Evolutionary conservation across 2,329 filamentous ascomycete species (phyloP).

Genomic region (Alternaria viburni): DNA sequence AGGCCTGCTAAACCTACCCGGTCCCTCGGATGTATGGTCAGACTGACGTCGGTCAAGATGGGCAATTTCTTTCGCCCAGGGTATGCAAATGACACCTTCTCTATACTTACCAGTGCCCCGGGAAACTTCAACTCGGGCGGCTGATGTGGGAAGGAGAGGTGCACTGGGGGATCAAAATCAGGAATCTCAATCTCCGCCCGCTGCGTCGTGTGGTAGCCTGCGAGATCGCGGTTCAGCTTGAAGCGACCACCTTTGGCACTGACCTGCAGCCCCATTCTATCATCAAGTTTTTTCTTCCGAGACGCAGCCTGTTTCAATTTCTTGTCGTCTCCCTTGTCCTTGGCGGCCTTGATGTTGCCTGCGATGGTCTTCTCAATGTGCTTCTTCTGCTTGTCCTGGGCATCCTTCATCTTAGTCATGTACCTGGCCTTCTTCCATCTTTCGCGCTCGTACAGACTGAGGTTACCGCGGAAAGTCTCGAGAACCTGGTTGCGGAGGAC

Average conservation of each 20-base stretch:
- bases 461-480: slow-evolving; percentile 75
- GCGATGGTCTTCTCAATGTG: slow-evolving; percentile 81
- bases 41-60: slow-evolving; percentile 67
- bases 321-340: slow-evolving; percentile 80
- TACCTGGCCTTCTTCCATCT: slow-evolving; percentile 71
- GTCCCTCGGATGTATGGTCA: slow-evolving; percentile 76
- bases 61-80: slow-evolving; percentile 47
- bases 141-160: slow-evolving; percentile 64
- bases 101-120: slow-evolving; percentile 73
- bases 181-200: slow-evolving; percentile 76
- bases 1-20: slow-evolving; percentile 77
- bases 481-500: slow-evolving; percentile 75
- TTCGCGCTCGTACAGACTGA: slow-evolving; percentile 73
- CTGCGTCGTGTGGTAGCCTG: slow-evolving; percentile 55
- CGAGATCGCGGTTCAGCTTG: slow-evolving; percentile 78
- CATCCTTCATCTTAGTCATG: slow-evolving; percentile 77
- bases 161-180: slow-evolving; percentile 61
- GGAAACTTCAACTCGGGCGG: slow-evolving; percentile 76
- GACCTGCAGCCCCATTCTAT: slow-evolving; percentile 78
- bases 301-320: slow-evolving; percentile 86
- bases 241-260: slow-evolving; percentile 75
- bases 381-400: slow-evolving; percentile 78
- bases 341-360: slow-evolving; percentile 76
- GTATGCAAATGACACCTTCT: slow-evolving; percentile 73
- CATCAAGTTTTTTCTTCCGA: slow-evolving; percentile 82